Base-by-base conservation (phyloP, 2,329 filamentous ascomycete species). In the Fusarium floridanum region DNA sequence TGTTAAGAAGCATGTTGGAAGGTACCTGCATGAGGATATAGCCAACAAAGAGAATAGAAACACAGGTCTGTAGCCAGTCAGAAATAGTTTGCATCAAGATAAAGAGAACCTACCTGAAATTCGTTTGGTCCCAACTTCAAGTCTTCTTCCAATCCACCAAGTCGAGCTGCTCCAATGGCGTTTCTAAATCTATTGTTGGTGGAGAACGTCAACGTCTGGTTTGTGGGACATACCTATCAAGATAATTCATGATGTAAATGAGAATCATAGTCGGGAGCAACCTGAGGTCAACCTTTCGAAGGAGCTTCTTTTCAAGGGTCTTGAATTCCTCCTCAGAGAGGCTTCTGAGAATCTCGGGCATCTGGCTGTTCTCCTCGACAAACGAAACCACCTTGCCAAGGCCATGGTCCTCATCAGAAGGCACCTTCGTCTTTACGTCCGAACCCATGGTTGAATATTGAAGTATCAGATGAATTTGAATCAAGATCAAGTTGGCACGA, bases 21-120 rank as follows among this genome's bases (percentile, higher is more conserved):
- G 67, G 67, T 1, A 70, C 67, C 14, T 70, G 67, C 57, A 70
- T 70, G 20, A 70, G 67, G 53, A 70, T 67, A 32, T 70, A 70
- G 0, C 67, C 67, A 17, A 70, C 64, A 36, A 70, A 70, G 9
- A 70, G 39, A 1, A 70, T 43, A 27, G 67, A 70, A 3, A 70
- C 67, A 10, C 53, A 60, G 20, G 57, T 68, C 63, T 66, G 6
- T 6, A 17, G 16, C 6, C 5, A 3, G 50, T 65, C 16, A 65
- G 50, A 10, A 29, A 43, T 36, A 16, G 14, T 41, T 17, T 63
- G 5, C 7, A 17, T 9, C 12, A 22, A 9, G 1, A 6, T 1
- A 6, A 10, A 12, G 2, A 5, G n/a, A 4, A 6, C 27, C 0
- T 29, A 66, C 66, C 24, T 66, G 66, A 5, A 66, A 68, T 20